A percentile compares a stretch with the other conserved stretches of the same genome.
These are phyloP conservation scores for Xylariales sp. DNA, from an alignment of 2,329 filamentous ascomycete genomes.

Conservation along the genomic window DNA sequence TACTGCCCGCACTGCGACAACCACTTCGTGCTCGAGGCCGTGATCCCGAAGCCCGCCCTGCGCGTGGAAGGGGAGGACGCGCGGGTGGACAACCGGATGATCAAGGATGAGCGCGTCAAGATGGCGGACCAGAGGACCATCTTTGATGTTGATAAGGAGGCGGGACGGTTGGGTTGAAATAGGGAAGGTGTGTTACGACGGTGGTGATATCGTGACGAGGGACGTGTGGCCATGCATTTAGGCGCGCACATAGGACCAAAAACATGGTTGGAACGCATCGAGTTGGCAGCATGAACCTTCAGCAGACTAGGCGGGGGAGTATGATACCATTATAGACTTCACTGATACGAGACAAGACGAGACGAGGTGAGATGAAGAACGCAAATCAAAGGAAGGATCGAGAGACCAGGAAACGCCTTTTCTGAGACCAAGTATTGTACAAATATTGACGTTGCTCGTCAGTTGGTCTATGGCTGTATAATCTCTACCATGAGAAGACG, in stretches of 20 bases:
- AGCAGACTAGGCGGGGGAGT: constrained; percentile 5
- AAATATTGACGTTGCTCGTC: too few species aligned
- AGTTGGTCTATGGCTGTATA: constrained; percentile 11
- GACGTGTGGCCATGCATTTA: too few species aligned
- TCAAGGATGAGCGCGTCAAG: constrained; percentile 81
- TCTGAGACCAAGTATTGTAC: not conserved
- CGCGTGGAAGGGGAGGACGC: constrained; percentile 90
- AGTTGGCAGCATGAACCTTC: too few species aligned
- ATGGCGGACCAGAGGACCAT: constrained; percentile 56
- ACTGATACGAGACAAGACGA: constrained; percentile 1
- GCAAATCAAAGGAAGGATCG: too few species aligned
- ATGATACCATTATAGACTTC: constrained; percentile 13
- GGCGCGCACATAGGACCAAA: not conserved
- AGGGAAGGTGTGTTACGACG: constrained; percentile 3
- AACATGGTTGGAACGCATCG: not conserved
- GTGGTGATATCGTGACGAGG: too few species aligned
- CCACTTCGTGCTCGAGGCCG: constrained; percentile 89
- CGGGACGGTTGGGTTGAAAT: constrained; percentile 68
- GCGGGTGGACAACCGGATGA: constrained; percentile 80
- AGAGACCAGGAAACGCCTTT: not conserved
- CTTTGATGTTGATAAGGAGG: constrained; percentile 71
- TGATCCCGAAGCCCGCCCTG: constrained; percentile 75
- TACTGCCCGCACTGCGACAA: constrained; percentile 99
- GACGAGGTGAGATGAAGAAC: not conserved
- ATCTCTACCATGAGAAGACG: constrained; percentile 1